These are phyloP conservation scores for Abrus pulchellus DNA, from an alignment of 306 rosid genomes.

Conservation along the genomic window DNA sequence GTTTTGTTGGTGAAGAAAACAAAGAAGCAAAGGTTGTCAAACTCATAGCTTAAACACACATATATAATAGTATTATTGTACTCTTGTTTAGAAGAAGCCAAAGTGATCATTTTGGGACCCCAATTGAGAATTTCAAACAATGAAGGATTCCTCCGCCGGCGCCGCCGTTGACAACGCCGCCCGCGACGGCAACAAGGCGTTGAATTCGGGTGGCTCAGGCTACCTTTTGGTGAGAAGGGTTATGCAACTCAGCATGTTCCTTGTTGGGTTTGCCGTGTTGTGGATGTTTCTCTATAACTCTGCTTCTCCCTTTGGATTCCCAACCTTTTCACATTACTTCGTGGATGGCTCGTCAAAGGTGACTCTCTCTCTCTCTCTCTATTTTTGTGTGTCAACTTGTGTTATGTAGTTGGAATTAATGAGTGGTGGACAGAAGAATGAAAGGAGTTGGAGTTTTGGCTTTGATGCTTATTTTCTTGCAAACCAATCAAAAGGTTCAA, in stretches of 20 bases:
- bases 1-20: conserved; percentile 49
- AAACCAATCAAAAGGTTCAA: not conserved
- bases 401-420: conserved; percentile 5
- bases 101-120: conserved; percentile 9
- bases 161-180: not conserved
- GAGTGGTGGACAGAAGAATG: not conserved
- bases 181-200: conserved; percentile 1
- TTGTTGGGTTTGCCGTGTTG: conserved; percentile 51
- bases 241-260: not conserved
- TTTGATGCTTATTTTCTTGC: not conserved
- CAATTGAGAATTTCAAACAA: conserved; percentile 24
- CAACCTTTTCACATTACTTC: conserved; percentile 43
- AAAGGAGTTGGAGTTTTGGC: not conserved
- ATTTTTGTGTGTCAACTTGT: not conserved
- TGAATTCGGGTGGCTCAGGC: conserved; percentile 42
- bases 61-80: not conserved
- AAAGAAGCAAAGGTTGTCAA: conserved; percentile 1
- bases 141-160: conserved; percentile 46
- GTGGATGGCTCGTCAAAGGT: conserved; percentile 40
- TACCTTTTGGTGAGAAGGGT: conserved; percentile 36
- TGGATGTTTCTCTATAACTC: conserved; percentile 49
- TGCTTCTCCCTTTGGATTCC: conserved; percentile 53
- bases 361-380: not conserved
- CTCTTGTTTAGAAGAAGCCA: not conserved
- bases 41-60: not conserved